A percentile compares a stretch with the other conserved stretches of the same genome.
Conservation (phyloP, 2,329 filamentous ascomycete genomes). For the Neophaeococcomyces aloes region DNA sequence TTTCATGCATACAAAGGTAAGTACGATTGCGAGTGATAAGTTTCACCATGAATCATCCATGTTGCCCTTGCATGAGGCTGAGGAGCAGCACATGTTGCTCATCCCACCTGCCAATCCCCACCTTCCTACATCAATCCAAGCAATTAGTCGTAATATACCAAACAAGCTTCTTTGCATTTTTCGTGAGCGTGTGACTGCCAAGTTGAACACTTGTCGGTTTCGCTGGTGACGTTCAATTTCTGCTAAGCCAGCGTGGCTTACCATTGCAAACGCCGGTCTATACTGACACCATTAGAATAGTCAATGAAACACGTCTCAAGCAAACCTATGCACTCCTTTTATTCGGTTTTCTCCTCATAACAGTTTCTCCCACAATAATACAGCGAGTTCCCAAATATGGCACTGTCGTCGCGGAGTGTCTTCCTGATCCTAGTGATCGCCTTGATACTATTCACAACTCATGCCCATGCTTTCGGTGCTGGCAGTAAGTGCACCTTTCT, state of each 20-base stretch:
- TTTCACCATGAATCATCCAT: no score
- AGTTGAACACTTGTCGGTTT: not conserved
- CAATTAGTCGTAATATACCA: not conserved
- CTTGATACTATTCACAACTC: slow-evolving; percentile 28
- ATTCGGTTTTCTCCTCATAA: not conserved
- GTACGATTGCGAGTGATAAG: no score
- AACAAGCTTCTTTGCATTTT: slow-evolving; percentile 2
- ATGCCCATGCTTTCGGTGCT: slow-evolving; percentile 35
- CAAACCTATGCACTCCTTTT: not conserved
- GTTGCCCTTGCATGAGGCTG: no score
- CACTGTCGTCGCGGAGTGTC: slow-evolving; percentile 11
- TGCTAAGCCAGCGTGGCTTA: not conserved
- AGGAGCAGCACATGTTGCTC: not conserved
- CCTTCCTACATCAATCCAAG: not conserved
- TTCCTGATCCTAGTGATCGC: slow-evolving; percentile 26
- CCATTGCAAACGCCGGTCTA: no score
- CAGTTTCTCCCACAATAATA: not conserved
- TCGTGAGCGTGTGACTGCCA: not conserved
- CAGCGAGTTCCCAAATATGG: slow-evolving; percentile 10
- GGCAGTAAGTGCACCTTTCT: slow-evolving; percentile 29
- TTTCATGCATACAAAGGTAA: no score
- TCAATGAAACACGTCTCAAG: not conserved
- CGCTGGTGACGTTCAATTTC: not conserved
- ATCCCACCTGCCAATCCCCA: not conserved
- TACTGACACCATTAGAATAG: not conserved